These are phyloP conservation scores for Neurospora sp. DNA, from an alignment of 495 filamentous ascomycete species.

Conservation along the genomic window DNA sequence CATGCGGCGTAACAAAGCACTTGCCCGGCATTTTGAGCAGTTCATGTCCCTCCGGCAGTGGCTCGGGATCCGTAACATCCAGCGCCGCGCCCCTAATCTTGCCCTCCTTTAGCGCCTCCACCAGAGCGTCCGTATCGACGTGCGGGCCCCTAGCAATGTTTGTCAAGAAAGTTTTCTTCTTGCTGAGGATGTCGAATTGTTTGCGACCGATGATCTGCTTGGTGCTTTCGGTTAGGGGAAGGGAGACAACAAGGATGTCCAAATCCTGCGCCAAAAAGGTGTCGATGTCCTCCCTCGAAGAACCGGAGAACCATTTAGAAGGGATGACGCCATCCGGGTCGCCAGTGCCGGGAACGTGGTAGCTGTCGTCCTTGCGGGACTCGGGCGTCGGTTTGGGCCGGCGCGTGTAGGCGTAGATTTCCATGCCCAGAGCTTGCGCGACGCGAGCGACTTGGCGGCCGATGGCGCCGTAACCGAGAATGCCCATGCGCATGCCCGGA, in stretches of 20 bases:
- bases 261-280: constrained; percentile 59
- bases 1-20: constrained; percentile 69
- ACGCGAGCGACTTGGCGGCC: constrained; percentile 66
- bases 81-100: constrained; percentile 62
- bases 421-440: constrained; percentile 63
- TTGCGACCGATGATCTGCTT: constrained; percentile 47
- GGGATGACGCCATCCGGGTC: constrained; percentile 68
- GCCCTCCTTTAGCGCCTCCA: constrained; percentile 48
- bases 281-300: constrained; percentile 46
- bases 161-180: constrained; percentile 49
- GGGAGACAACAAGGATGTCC: constrained; percentile 63
- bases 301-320: constrained; percentile 60
- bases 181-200: constrained; percentile 56
- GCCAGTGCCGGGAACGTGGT: constrained; percentile 64
- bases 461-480: constrained; percentile 70
- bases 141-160: constrained; percentile 70
- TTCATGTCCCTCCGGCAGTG: constrained; percentile 56
- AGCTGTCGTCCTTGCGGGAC: constrained; percentile 51
- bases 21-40: constrained; percentile 61
- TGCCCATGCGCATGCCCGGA: constrained; percentile 36
- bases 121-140: constrained; percentile 57
- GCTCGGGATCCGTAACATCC: constrained; percentile 84
- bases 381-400: constrained; percentile 43
- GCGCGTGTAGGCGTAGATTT: constrained; percentile 73
- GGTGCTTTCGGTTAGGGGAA: constrained; percentile 64